Percentiles rank a stretch among this genome's conserved stretches.
These are phyloP conservation scores for Taphrina communis DNA, from an alignment of 1,139 yeast genomes.

Conservation along the genomic window DNA sequence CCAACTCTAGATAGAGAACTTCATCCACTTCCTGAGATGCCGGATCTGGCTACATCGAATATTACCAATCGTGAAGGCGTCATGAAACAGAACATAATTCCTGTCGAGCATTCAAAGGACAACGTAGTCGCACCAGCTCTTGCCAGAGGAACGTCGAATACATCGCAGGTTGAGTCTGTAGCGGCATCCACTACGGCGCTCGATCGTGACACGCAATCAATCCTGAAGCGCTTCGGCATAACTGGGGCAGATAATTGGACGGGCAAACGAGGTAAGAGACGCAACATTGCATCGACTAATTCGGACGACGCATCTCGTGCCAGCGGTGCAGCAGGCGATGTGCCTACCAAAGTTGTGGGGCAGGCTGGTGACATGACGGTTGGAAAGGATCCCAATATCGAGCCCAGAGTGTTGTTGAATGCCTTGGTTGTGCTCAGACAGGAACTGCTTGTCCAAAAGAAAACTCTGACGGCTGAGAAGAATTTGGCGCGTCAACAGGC, in stretches of 20 bases:
- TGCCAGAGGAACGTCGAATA: background rate
- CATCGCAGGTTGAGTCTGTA: background rate
- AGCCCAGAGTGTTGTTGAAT: background rate
- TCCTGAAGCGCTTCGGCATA: background rate
- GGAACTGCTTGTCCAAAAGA: constrained; percentile 14
- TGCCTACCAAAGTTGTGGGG: background rate
- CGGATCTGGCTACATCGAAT: background rate
- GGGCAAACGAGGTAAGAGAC: background rate
- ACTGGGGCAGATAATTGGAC: background rate
- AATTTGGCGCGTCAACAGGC: constrained; percentile 6
- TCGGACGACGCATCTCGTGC: background rate
- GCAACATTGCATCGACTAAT: background rate
- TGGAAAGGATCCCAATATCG: background rate
- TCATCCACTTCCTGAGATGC: background rate
- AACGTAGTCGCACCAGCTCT: background rate
- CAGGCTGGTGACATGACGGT: background rate
- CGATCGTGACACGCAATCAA: background rate
- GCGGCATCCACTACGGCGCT: background rate
- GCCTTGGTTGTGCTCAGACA: constrained; percentile 16
- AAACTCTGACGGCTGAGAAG: constrained; percentile 2
- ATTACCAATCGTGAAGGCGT: too few species aligned
- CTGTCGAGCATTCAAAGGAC: background rate
- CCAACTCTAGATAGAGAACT: background rate
- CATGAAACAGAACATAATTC: too few species aligned
- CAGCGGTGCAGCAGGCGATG: background rate